Conservation (phyloP, 2,329 filamentous ascomycete genomes). For the Sclerotinia sclerotiorum region DNA sequence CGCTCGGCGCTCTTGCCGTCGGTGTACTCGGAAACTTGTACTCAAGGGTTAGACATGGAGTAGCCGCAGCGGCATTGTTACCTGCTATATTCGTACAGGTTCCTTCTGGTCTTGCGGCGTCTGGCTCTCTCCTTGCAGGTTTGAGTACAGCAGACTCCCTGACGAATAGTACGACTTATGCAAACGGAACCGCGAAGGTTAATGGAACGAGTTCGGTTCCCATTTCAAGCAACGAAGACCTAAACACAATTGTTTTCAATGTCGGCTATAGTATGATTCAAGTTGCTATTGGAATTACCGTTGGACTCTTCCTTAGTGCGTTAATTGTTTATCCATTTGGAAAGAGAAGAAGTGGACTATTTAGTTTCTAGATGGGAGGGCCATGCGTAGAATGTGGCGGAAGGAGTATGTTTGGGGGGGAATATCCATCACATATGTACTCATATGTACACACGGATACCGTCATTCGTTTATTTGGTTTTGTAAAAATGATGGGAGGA, state of each 20-base stretch:
- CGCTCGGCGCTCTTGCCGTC: constrained; percentile 72
- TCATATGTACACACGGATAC: not conserved
- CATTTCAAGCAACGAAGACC: constrained; percentile 30
- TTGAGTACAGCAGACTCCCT: constrained; percentile 57
- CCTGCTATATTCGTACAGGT: constrained; percentile 80
- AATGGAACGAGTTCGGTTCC: constrained; percentile 36
- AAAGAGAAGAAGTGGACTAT: constrained; percentile 45
- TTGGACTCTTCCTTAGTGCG: constrained; percentile 45
- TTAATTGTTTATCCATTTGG: constrained; percentile 46
- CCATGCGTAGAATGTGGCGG: not conserved
- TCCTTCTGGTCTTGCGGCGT: constrained; percentile 60
- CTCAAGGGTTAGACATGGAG: constrained; percentile 57
- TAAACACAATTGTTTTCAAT: constrained; percentile 44
- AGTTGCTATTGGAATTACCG: constrained; percentile 46
- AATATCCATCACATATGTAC: not conserved
- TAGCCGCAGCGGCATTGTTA: constrained; percentile 81
- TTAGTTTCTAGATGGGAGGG: constrained; percentile 41
- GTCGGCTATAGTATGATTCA: constrained; percentile 46
- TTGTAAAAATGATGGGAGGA: not conserved
- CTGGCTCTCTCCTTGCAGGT: constrained; percentile 58
- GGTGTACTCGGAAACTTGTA: constrained; percentile 78
- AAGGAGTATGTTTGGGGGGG: not conserved
- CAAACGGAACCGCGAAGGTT: constrained; percentile 36
- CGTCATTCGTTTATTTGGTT: not conserved
- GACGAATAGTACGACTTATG: constrained; percentile 41